phyloP scores from a whole-genome alignment of 1,139 yeast genomes.

The Kodamaea sp. region DNA sequence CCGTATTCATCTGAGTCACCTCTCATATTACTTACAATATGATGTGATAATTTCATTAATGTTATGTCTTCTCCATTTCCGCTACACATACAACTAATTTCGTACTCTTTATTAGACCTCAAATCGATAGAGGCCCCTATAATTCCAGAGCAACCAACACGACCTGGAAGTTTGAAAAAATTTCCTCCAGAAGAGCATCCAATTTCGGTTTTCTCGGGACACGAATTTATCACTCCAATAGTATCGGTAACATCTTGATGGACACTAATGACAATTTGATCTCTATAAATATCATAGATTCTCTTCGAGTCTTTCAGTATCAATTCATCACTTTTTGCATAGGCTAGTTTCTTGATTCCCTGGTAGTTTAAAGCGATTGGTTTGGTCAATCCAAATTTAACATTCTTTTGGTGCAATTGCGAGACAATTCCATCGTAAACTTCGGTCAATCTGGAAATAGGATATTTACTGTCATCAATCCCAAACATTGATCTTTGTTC shows the following conservation, averaged over 20 bases:
- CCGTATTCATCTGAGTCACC: conserved; percentile 11
- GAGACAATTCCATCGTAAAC: conserved; percentile 16
- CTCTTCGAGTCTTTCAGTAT: conserved; percentile 16
- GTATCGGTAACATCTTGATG: conserved; percentile 28
- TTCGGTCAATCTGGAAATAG: conserved; percentile 22
- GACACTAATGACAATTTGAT: conserved; percentile 3
- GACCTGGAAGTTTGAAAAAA: conserved; percentile 45
- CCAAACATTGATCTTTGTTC: conserved; percentile 23
- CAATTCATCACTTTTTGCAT: conserved; percentile 8
- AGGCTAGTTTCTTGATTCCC: neutral
- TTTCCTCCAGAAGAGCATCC: conserved; percentile 54
- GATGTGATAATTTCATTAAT: conserved; percentile 36
- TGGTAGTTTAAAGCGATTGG: conserved; percentile 25
- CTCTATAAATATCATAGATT: conserved; percentile 14
- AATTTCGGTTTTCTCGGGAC: conserved; percentile 16
- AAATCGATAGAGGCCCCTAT: conserved; percentile 43
- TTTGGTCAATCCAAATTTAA: conserved; percentile 21
- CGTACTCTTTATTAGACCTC: conserved; percentile 11
- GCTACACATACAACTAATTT: conserved; percentile 44
- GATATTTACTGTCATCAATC: conserved; percentile 19
- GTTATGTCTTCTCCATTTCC: conserved; percentile 58
- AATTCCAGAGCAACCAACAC: conserved; percentile 54
- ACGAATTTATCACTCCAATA: conserved; percentile 26
- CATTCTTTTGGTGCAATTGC: conserved; percentile 9
- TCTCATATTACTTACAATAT: conserved; percentile 16